Evolutionary conservation across 2,329 filamentous ascomycete species (phyloP), one percentile per base, ranked within the genome.

Genomic region (Xylaria sp.): DNA sequence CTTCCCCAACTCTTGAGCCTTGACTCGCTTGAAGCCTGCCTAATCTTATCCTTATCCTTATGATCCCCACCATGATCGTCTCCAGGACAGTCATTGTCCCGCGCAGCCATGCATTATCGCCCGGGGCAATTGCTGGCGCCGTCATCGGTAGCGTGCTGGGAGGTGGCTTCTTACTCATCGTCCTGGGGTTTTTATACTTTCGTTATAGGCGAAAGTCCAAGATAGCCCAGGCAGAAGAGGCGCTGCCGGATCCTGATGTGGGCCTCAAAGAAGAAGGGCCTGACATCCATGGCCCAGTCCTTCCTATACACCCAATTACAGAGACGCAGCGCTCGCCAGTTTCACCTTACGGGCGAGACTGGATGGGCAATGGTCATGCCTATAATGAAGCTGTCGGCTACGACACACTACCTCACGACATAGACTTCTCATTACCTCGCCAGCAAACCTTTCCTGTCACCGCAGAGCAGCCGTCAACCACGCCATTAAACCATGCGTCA

Each of bases 111-210:
- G 61, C 64, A 35, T 35, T 73, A 33, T 72, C 72, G 19, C 57
- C 70, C 11, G 73, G 73, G 40, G 72, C 65, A 21, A 74, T 75
- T 60, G 73, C 73, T 50, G 73, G 73, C 21, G 70, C 70, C 42
- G 73, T 75, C 35, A 64, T 75, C 49, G 73, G 73, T 65, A 71
- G 72, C 64, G 63, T 73, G 21, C 9, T 75, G 35, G 73, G 72
- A 51, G 72, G 72, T 9, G 61, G 66, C 59, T 54, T 74, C 25
- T 55, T 74, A 33, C 62, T 74, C 54, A 58, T 75, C 46, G 57
- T 75, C 51, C 55, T 75, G 37, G 71, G 72, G 25, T 75, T 75
- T 68, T 59, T 75, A 47, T 75, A 74, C 65, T 75, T 75, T 49
- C 70, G 73, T 33, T 70, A 71, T 52, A 70, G 67, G 61, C 69